Conservation (phyloP, 441 rosid species). For the Adansonia grandidieri region DNA sequence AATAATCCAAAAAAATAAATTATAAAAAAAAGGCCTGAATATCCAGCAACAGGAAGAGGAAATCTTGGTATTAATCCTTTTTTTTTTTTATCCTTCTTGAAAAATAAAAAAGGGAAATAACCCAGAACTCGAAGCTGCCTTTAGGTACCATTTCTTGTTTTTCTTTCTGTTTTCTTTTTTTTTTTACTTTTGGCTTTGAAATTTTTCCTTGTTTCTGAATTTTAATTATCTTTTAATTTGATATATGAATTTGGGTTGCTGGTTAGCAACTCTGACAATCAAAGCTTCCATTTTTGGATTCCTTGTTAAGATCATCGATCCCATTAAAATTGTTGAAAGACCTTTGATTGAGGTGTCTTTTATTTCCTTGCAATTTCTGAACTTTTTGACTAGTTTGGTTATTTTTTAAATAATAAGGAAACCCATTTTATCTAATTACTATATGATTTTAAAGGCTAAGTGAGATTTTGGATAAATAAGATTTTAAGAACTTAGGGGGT, state of each 20-base stretch:
- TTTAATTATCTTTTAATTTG: not conserved
- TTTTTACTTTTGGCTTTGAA: not conserved
- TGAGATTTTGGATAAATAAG: constrained; percentile 7
- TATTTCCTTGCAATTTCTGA: constrained; percentile 4
- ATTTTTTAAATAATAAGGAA: not conserved
- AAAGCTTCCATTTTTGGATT: constrained; percentile 12
- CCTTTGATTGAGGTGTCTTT: not conserved
- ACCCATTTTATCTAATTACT: constrained; percentile 27
- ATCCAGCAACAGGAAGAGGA: constrained; percentile 15
- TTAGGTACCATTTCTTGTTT: constrained; percentile 26
- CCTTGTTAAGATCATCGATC: not conserved
- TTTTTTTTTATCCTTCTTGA: not conserved
- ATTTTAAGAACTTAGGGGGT: constrained; percentile 4
- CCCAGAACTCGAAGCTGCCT: constrained; percentile 8
- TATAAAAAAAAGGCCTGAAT: not conserved
- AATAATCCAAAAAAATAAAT: not conserved
- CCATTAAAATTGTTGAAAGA: constrained; percentile 2
- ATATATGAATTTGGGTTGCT: constrained; percentile 2
- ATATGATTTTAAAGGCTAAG: constrained; percentile 5
- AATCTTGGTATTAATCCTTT: constrained; percentile 5
- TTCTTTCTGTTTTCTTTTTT: constrained; percentile 6
- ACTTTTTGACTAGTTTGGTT: constrained; percentile 23
- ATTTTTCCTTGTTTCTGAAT: not conserved
- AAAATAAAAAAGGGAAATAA: not conserved
- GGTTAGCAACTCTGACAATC: not conserved